Base-by-base conservation (phyloP, 2,329 filamentous ascomycete genomes). In the Aspergillus vadensis region DNA sequence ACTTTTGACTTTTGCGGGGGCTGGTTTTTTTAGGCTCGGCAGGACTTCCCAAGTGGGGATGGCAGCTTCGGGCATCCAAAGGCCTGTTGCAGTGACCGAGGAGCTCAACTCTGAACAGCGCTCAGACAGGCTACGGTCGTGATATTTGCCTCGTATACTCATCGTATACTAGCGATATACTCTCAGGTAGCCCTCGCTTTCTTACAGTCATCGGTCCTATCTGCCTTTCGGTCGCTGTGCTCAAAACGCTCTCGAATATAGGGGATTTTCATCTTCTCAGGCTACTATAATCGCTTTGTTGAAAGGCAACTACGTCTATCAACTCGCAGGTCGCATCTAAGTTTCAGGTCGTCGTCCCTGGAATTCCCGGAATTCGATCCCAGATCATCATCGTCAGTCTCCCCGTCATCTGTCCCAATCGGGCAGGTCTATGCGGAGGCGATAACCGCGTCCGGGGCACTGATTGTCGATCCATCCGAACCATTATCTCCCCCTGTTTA, bases 31-130 rank as follows among this genome's bases (percentile, higher is more conserved):
- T 69, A 58, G 51, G 58, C 63, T 73, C 70, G 70, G 69, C 55
- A 69, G 70, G 70, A 73, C 70, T 64, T 73, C 51, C 70, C 71
- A 17, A 67, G 64, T 69, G 67, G 65, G 69, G 63, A 52, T 62
- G 53, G 57, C 23, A 53, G 25, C 38, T 47, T 44, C 32, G 47
- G 30, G 21, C 17, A 17, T n/a, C 17, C 25, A 17, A 15, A n/a
- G 14, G 21, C 21, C 12, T 3, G 10, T 44, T 12, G 38, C 39
- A 21, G 15, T 17, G 32, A 36, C 10, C 10, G 32, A 36, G 32
- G 32, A 14, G 10, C 32, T 36, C 1, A 5, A 36, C 30, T 36
- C 32, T 36, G 32, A 36, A 12, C 32, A 36, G 32, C 32, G 12
- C 32, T 36, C 12, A 36, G 32, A 19, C 41, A 23, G 14, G 19